Conservation (phyloP, 176 grass and related monocot genomes). For the Raddia distichophylla region DNA sequence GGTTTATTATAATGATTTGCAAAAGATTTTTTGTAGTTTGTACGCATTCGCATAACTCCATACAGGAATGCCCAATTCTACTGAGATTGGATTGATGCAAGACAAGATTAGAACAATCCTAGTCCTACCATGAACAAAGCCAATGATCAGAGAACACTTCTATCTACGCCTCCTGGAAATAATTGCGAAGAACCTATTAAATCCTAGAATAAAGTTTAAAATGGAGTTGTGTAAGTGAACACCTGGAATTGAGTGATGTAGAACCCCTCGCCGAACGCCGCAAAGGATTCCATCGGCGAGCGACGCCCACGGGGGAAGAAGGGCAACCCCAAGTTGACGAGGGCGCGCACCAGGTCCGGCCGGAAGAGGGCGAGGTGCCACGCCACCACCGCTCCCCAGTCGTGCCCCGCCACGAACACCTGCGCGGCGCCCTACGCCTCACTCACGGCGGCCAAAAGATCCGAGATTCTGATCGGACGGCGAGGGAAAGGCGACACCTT, state of each 20-base stretch:
- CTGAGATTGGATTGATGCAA: background rate
- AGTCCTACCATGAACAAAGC: too few species aligned
- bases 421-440: background rate
- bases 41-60: too few species aligned
- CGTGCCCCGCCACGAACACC: constrained; percentile 72
- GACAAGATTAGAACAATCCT: too few species aligned
- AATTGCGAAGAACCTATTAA: too few species aligned
- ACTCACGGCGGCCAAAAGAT: background rate
- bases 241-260: constrained; percentile 71
- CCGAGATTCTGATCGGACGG: background rate
- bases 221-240: background rate
- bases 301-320: constrained; percentile 39
- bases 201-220: constrained; percentile 7
- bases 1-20: too few species aligned
- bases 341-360: constrained; percentile 58
- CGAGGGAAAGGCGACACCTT: constrained; percentile 25
- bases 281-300: constrained; percentile 6
- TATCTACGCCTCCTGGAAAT: too few species aligned
- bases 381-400: constrained; percentile 54
- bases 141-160: too few species aligned
- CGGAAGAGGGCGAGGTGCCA: constrained; percentile 72
- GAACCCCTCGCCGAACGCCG: constrained; percentile 49
- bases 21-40: too few species aligned
- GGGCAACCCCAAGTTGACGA: constrained; percentile 46
- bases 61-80: background rate